phyloP scores from a whole-genome alignment of 2,329 filamentous ascomycete genomes.

The Fusarium abutilonis region DNA sequence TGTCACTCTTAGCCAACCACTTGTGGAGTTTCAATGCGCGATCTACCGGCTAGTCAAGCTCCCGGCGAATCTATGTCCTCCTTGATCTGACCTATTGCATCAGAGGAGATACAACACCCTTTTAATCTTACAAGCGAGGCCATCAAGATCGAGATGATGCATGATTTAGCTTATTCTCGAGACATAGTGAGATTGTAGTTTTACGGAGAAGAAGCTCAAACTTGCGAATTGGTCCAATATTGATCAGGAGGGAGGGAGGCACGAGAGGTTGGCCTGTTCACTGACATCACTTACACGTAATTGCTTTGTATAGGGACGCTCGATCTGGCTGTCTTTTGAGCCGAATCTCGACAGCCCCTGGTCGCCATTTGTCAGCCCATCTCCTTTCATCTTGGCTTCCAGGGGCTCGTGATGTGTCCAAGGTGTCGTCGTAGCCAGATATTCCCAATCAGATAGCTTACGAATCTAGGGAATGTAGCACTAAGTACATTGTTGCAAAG shows the following conservation, averaged over 20 bases:
- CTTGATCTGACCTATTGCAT: constrained; percentile 10
- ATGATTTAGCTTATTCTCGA: background rate
- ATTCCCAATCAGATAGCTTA: background rate
- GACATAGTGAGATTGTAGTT: background rate
- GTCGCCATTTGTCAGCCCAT: background rate
- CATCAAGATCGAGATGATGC: constrained; percentile 16
- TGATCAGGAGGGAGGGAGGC: background rate
- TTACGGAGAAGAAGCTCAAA: background rate
- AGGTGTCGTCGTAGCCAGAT: constrained; percentile 4
- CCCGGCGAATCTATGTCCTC: constrained; percentile 6
- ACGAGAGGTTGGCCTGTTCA: background rate
- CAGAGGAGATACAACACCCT: constrained; percentile 3
- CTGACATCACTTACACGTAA: constrained; percentile 4
- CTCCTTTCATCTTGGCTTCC: background rate
- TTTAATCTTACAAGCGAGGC: constrained; percentile 5
- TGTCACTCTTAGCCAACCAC: constrained; percentile 7
- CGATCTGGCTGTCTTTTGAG: background rate
- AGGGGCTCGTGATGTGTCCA: background rate
- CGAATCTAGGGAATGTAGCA: constrained; percentile 5
- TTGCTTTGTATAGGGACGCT: background rate
- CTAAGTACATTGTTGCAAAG: constrained; percentile 3
- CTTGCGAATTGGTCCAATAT: background rate
- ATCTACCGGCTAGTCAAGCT: constrained; percentile 21
- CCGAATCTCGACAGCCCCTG: background rate
- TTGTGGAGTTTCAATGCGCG: constrained; percentile 2